A percentile compares a stretch with the other conserved stretches of the same genome.
phyloP scores from a whole-genome alignment of 129 eudicot genomes.

The Chrysanthemum makinoi region DNA sequence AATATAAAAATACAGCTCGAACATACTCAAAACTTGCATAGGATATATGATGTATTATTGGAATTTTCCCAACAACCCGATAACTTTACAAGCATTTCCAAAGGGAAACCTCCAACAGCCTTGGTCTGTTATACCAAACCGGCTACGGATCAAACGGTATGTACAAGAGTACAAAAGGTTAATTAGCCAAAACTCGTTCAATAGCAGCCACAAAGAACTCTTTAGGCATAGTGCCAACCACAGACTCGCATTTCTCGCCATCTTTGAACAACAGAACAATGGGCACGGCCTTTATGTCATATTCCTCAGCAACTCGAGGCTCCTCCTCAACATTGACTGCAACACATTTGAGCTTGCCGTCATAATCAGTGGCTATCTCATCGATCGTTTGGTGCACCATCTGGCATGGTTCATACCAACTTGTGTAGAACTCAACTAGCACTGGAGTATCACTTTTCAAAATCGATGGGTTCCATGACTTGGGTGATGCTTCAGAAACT shows the following conservation, averaged over 20 bases:
- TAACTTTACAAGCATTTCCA: background rate
- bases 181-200: constrained; percentile 43
- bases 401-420: constrained; percentile 88
- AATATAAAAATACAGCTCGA: too few species aligned
- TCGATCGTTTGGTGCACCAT: constrained; percentile 78
- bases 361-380: constrained; percentile 70
- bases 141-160: background rate
- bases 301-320: constrained; percentile 47
- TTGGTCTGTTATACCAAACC: background rate
- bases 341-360: constrained; percentile 53
- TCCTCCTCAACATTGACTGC: constrained; percentile 64
- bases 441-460: constrained; percentile 59
- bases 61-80: background rate
- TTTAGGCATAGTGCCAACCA: constrained; percentile 91
- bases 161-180: background rate
- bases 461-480: constrained; percentile 72
- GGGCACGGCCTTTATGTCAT: constrained; percentile 85
- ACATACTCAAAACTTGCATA: too few species aligned
- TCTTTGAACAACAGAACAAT: constrained; percentile 80
- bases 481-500: constrained; percentile 50
- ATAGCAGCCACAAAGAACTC: constrained; percentile 86
- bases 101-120: background rate
- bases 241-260: constrained; percentile 59
- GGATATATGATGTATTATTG: background rate
- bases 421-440: constrained; percentile 78